Conservation (phyloP, 176 grass and related monocot species). For the Cenchrus purpureus region DNA sequence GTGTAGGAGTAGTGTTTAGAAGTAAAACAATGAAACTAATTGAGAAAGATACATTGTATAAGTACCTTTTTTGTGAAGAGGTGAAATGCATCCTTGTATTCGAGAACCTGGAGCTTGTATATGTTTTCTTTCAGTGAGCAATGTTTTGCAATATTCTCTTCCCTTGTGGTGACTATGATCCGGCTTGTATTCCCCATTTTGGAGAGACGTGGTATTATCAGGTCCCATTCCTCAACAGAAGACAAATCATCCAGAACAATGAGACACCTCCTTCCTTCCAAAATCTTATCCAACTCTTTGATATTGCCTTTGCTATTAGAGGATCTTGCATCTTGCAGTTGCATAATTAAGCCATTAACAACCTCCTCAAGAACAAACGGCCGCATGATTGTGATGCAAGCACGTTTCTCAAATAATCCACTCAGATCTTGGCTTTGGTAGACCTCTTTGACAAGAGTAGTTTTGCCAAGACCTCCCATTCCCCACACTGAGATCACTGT, state of each 20-base stretch:
- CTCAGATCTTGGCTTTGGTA: not conserved
- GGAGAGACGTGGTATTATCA: not conserved
- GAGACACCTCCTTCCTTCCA: not conserved
- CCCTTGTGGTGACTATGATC: conserved; percentile 20
- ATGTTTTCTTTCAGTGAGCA: not conserved
- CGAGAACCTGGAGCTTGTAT: not conserved
- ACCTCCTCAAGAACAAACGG: conserved; percentile 1
- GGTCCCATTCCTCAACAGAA: not conserved
- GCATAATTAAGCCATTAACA: not conserved
- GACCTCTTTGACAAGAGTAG: conserved; percentile 22
- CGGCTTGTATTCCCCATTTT: not conserved
- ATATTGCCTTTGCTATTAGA: not conserved
- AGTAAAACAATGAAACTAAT: too few species aligned
- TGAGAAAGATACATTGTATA: too few species aligned
- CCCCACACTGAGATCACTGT: conserved; percentile 33
- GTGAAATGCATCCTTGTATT: not conserved
- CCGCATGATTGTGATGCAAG: conserved; percentile 18
- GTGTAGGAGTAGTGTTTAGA: too few species aligned
- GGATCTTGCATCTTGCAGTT: not conserved
- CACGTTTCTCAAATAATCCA: not conserved
- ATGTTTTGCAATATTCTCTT: not conserved
- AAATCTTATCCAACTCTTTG: not conserved
- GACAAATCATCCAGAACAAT: conserved; percentile 31
- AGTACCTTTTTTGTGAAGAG: not conserved
- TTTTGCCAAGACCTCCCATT: conserved; percentile 48